Percentiles rank a stretch among this genome's conserved stretches.
Evolutionary conservation across 2,329 filamentous ascomycete species (phyloP).

Genomic region (Sporothrix curviconia): DNA sequence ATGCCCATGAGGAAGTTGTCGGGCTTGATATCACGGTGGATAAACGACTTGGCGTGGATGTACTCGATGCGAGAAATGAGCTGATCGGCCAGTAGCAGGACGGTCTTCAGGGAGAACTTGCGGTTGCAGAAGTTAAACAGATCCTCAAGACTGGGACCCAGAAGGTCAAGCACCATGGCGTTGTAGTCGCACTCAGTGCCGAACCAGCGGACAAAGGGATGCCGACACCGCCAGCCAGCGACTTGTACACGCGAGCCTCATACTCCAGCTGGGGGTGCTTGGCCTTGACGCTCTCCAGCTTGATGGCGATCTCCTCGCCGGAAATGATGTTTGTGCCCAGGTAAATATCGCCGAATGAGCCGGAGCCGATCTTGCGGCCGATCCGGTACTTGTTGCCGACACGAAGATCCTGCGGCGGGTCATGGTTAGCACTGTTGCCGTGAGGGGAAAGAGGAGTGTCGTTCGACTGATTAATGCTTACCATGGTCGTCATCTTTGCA

Average conservation of each 20-base stretch:
- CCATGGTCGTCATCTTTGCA: conserved; percentile 40
- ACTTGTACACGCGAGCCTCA: conserved; percentile 89
- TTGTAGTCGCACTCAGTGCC: conserved; percentile 99
- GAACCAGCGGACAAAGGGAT: conserved; percentile 99
- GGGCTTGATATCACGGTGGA: conserved; percentile 99
- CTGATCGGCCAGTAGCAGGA: conserved; percentile 91
- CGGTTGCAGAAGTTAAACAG: conserved; percentile 99
- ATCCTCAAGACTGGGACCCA: conserved; percentile 92
- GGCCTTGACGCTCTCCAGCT: conserved; percentile 98
- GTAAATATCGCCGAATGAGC: conserved; percentile 97
- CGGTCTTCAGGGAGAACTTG: conserved; percentile 98
- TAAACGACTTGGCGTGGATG: conserved; percentile 99
- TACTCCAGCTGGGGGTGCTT: conserved; percentile 99
- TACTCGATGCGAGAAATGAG: conserved; percentile 99
- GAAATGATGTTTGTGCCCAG: conserved; percentile 99
- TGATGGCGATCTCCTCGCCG: conserved; percentile 98
- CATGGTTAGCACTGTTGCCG: neutral
- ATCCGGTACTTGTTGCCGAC: conserved; percentile 99
- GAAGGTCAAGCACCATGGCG: conserved; percentile 96
- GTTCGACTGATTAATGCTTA: neutral
- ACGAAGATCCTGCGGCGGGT: conserved; percentile 70
- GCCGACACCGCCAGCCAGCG: conserved; percentile 88
- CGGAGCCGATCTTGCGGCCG: conserved; percentile 96
- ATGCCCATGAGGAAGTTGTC: conserved; percentile 99
- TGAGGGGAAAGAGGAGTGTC: neutral